A percentile compares a stretch with the other conserved stretches of the same genome.
Conservation (phyloP, 495 filamentous ascomycete species). For the Aspergillus bertholletiae region DNA sequence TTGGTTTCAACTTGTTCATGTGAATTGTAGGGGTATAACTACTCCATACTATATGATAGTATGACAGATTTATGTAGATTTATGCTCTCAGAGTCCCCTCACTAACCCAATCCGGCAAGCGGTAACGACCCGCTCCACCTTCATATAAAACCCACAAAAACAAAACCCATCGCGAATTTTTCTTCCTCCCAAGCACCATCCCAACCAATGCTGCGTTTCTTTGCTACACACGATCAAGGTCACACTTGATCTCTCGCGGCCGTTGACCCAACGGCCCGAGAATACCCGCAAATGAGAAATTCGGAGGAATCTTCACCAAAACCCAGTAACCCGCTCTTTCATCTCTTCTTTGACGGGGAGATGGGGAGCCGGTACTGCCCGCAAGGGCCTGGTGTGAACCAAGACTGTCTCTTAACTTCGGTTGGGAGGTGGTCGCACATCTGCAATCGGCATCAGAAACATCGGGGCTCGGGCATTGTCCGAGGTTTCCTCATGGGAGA, state of each 20-base stretch:
- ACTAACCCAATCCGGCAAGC: slow-evolving; percentile 7
- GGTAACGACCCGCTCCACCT: slow-evolving; percentile 9
- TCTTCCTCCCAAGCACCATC: slow-evolving; percentile 68
- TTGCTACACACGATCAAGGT: slow-evolving; percentile 80
- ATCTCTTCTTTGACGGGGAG: slow-evolving; percentile 20
- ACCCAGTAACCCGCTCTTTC: slow-evolving; percentile 44
- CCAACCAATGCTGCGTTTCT: slow-evolving; percentile 99
- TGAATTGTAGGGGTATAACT: no score
- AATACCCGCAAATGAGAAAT: slow-evolving; percentile 95
- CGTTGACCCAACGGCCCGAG: slow-evolving; percentile 15
- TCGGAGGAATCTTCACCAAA: slow-evolving; percentile 95
- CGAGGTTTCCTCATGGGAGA: slow-evolving; percentile 68
- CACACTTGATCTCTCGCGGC: slow-evolving; percentile 26
- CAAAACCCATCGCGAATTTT: slow-evolving; percentile 9
- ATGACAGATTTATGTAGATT: no score
- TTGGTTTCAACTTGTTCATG: no score
- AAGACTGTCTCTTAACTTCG: no score
- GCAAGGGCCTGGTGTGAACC: slow-evolving; percentile 88
- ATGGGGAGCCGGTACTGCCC: slow-evolving; percentile 69
- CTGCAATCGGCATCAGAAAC: slow-evolving; percentile 99
- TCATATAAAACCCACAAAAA: neutral
- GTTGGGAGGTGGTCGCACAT: no score
- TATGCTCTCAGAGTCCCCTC: no score
- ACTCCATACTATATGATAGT: no score
- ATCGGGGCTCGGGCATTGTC: slow-evolving; percentile 54